Conservation (phyloP, 2,329 filamentous ascomycete genomes). For the Pseudogymnoascus sp. region DNA sequence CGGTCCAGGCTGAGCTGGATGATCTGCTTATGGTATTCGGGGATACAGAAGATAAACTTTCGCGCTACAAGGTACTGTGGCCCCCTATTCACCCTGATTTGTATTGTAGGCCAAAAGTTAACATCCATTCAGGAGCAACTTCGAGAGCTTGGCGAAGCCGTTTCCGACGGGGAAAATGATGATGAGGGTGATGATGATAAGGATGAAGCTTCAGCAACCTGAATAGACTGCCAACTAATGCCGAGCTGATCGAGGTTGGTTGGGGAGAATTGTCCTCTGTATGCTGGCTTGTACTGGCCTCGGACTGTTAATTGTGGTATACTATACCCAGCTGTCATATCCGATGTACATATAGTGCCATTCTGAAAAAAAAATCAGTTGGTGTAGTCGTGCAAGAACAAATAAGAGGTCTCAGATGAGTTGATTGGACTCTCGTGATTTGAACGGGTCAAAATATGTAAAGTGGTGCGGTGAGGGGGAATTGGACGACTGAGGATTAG, state of each 20-base stretch:
- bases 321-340: not conserved
- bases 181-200: slow-evolving; percentile 46
- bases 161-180: slow-evolving; percentile 70
- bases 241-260: not conserved
- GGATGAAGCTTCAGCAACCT: slow-evolving; percentile 27
- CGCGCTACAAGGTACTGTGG: slow-evolving; percentile 59
- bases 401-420: not conserved
- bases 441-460: not conserved
- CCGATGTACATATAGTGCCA: not conserved
- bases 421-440: not conserved
- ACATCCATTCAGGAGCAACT: slow-evolving; percentile 17
- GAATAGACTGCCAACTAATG: slow-evolving; percentile 18
- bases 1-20: slow-evolving; percentile 65
- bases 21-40: slow-evolving; percentile 74
- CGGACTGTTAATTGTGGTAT: not conserved
- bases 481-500: not conserved
- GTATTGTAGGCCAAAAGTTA: not conserved
- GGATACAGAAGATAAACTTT: slow-evolving; percentile 69
- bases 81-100: not conserved
- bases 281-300: not conserved
- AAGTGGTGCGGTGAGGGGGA: not conserved
- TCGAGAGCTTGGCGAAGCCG: slow-evolving; percentile 55
- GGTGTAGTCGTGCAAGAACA: not conserved
- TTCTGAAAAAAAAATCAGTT: not conserved
- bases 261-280: not conserved